A percentile compares a stretch with the other conserved stretches of the same genome.
These are phyloP conservation scores for Pichia sp. DNA, from an alignment of 1,139 yeast genomes.

Conservation along the genomic window DNA sequence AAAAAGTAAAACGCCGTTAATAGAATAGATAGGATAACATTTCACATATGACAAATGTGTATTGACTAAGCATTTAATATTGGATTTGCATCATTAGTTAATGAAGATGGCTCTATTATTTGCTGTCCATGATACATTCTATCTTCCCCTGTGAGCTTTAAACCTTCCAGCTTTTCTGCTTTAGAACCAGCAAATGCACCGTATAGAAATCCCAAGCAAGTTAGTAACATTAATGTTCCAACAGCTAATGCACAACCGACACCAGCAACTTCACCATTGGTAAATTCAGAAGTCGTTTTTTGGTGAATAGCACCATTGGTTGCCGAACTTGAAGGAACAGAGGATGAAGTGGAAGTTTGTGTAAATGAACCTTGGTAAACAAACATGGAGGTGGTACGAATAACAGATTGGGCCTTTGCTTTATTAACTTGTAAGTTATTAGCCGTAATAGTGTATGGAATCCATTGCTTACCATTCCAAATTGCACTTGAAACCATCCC, in stretches of 20 bases:
- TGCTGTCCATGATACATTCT: constrained; percentile 39
- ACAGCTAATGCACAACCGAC: constrained; percentile 84
- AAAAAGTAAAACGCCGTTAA: no score
- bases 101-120: constrained; percentile 63
- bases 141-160: constrained; percentile 43
- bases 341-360: constrained; percentile 18
- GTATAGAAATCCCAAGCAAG: constrained; percentile 55
- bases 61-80: no score
- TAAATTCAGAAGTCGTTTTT: constrained; percentile 27
- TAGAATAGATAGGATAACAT: no score
- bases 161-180: constrained; percentile 25
- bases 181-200: constrained; percentile 42
- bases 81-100: background rate
- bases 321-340: constrained; percentile 21
- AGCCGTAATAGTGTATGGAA: constrained; percentile 51
- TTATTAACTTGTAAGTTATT: constrained; percentile 16
- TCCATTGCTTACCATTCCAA: constrained; percentile 67
- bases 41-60: no score
- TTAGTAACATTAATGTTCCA: constrained; percentile 67
- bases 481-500: constrained; percentile 66
- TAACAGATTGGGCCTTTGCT: constrained; percentile 33
- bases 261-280: constrained; percentile 78
- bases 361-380: constrained; percentile 22
- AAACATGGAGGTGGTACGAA: constrained; percentile 29
- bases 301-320: constrained; percentile 9